These are phyloP conservation scores for Capsella rubella DNA, from an alignment of 441 rosid species.

Conservation along the genomic window DNA sequence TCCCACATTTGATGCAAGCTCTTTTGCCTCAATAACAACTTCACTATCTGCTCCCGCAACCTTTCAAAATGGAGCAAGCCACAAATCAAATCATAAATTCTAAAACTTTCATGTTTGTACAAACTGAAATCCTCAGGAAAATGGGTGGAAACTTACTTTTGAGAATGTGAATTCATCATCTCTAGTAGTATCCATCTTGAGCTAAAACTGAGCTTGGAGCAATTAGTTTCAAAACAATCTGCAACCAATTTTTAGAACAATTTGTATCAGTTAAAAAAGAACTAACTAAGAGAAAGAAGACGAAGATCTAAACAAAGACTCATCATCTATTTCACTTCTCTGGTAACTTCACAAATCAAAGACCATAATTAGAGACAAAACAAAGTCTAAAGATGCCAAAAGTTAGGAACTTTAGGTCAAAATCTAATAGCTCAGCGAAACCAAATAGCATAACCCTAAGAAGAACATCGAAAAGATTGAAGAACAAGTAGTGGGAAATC, in stretches of 20 bases:
- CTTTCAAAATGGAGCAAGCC: slow-evolving; percentile 44
- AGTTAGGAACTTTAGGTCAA: background rate
- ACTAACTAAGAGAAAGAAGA: background rate
- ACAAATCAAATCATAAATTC: slow-evolving; percentile 23
- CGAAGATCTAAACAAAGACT: slow-evolving; percentile 9
- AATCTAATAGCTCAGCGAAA: background rate
- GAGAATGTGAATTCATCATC: slow-evolving; percentile 85
- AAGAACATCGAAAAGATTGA: background rate
- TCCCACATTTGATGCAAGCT: slow-evolving; percentile 51
- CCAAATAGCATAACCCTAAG: slow-evolving; percentile 11
- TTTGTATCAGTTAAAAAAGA: background rate
- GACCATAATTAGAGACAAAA: background rate
- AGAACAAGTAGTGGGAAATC: no score
- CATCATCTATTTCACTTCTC: background rate
- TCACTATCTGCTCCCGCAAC: slow-evolving; percentile 47
- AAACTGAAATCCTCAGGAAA: background rate
- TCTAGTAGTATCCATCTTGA: slow-evolving; percentile 51
- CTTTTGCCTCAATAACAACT: slow-evolving; percentile 47
- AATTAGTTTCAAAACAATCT: slow-evolving; percentile 10
- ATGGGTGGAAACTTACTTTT: slow-evolving; percentile 51
- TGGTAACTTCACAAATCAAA: background rate
- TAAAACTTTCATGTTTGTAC: slow-evolving; percentile 14
- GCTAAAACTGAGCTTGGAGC: slow-evolving; percentile 22
- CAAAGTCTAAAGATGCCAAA: slow-evolving; percentile 6
- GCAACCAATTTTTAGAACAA: slow-evolving; percentile 4